Percentiles rank a stretch among this genome's conserved stretches.
Conservation (phyloP, 176 grass and related monocot species). For the Pharus latifolius region DNA sequence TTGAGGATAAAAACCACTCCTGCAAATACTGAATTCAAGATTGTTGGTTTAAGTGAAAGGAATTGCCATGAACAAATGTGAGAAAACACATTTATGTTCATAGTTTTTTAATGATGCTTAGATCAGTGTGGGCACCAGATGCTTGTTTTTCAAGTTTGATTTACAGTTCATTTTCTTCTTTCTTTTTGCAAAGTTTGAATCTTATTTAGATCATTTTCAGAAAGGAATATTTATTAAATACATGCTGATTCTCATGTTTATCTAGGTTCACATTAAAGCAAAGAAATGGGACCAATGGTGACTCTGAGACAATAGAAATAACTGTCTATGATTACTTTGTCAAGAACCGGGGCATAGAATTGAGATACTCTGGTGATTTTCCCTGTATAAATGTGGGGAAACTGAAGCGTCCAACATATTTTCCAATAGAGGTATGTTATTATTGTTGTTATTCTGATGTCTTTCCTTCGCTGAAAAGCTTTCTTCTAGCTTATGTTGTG, state of each 20-base stretch:
- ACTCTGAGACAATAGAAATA: conserved; percentile 31
- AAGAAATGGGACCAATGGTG: conserved; percentile 38
- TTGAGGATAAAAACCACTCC: conserved; percentile 50
- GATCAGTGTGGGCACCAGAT: background rate
- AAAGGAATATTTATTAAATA: background rate
- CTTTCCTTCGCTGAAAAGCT: background rate
- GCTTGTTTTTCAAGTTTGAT: background rate
- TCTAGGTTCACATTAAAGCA: conserved; percentile 58
- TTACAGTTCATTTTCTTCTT: background rate
- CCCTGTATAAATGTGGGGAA: conserved; percentile 98
- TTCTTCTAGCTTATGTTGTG: background rate
- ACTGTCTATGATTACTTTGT: conserved; percentile 70
- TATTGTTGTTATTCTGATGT: background rate
- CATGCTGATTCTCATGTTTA: background rate
- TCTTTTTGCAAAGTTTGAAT: background rate
- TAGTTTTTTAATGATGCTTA: background rate
- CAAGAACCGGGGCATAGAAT: conserved; percentile 41
- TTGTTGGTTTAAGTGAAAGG: conserved; percentile 64
- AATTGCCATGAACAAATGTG: conserved; percentile 44
- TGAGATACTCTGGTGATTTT: conserved; percentile 55
- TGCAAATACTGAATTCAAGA: conserved; percentile 61
- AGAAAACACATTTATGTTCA: background rate
- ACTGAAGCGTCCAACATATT: conserved; percentile 66
- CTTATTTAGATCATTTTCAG: background rate
- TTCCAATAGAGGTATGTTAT: conserved; percentile 56